Conservation (phyloP, 495 filamentous ascomycete genomes). For the Neurospora sp. region DNA sequence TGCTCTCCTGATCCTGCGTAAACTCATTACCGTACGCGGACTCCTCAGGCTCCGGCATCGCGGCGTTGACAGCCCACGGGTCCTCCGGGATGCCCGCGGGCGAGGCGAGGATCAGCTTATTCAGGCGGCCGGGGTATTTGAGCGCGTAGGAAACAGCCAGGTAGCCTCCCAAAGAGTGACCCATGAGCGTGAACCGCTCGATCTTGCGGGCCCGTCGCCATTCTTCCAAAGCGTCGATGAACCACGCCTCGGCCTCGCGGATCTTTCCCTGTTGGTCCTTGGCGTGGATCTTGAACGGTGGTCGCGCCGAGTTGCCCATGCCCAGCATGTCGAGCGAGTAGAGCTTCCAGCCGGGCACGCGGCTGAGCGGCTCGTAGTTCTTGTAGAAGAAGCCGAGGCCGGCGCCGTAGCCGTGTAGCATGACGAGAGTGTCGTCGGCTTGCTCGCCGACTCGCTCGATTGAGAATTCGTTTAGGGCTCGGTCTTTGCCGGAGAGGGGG, state of each 20-base stretch:
- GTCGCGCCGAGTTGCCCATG: constrained; percentile 84
- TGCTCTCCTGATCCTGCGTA: constrained; percentile 60
- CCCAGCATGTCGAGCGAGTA: constrained; percentile 89
- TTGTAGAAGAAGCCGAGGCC: constrained; percentile 96
- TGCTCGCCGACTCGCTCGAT: constrained; percentile 75
- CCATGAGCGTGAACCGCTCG: constrained; percentile 84
- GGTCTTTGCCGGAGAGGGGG: constrained; percentile 70
- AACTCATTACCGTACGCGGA: constrained; percentile 64
- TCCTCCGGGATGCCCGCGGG: constrained; percentile 95
- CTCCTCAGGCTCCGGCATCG: constrained; percentile 64
- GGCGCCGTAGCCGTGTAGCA: constrained; percentile 95
- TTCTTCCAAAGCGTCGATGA: constrained; percentile 91
- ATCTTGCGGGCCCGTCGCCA: constrained; percentile 85
- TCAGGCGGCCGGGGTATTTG: constrained; percentile 87
- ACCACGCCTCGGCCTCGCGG: constrained; percentile 87
- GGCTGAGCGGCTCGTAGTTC: constrained; percentile 82
- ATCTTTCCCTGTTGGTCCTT: constrained; percentile 77
- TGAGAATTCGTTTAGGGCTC: constrained; percentile 85
- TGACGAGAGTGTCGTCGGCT: constrained; percentile 77
- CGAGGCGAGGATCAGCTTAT: constrained; percentile 90
- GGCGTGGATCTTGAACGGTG: constrained; percentile 70
- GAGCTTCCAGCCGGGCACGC: constrained; percentile 72
- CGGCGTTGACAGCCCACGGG: constrained; percentile 76
- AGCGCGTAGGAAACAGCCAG: constrained; percentile 89
- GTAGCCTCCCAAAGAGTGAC: constrained; percentile 90